A percentile compares a stretch with the other conserved stretches of the same genome.
Evolutionary conservation across 306 rosid genomes (phyloP).

Genomic region (Astragalus membranaceus): DNA sequence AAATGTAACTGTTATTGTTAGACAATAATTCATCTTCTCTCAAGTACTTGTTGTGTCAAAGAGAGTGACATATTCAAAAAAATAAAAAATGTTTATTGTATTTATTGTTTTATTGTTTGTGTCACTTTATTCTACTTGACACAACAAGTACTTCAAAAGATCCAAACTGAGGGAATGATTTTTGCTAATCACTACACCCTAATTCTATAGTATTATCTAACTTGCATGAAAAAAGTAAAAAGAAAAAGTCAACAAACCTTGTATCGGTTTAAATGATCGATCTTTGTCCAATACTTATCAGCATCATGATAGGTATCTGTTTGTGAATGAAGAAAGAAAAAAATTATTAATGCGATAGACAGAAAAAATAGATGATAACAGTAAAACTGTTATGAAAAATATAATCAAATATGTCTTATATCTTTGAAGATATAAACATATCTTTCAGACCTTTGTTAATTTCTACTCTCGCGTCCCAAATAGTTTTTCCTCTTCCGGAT

Average conservation of each 20-base stretch:
- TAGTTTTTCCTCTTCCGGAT: slow-evolving; percentile 13
- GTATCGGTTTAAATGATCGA: slow-evolving; percentile 26
- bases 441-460: background rate
- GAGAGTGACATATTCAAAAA: too few species aligned
- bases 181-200: too few species aligned
- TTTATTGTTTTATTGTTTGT: too few species aligned
- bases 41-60: too few species aligned
- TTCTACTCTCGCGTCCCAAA: background rate
- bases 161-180: too few species aligned
- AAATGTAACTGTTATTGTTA: too few species aligned
- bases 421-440: background rate
- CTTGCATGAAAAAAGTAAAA: background rate
- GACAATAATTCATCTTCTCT: too few species aligned
- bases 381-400: background rate
- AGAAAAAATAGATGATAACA: background rate
- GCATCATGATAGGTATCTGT: background rate
- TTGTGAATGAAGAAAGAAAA: background rate
- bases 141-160: too few species aligned
- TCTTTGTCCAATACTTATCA: background rate
- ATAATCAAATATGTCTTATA: background rate
- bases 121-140: too few species aligned
- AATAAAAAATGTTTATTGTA: too few species aligned
- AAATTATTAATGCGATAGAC: background rate
- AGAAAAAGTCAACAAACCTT: slow-evolving; percentile 1
- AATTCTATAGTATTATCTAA: too few species aligned